Base-by-base conservation (phyloP, 495 filamentous ascomycete genomes). In the Penicillium psychrofluorescens region DNA sequence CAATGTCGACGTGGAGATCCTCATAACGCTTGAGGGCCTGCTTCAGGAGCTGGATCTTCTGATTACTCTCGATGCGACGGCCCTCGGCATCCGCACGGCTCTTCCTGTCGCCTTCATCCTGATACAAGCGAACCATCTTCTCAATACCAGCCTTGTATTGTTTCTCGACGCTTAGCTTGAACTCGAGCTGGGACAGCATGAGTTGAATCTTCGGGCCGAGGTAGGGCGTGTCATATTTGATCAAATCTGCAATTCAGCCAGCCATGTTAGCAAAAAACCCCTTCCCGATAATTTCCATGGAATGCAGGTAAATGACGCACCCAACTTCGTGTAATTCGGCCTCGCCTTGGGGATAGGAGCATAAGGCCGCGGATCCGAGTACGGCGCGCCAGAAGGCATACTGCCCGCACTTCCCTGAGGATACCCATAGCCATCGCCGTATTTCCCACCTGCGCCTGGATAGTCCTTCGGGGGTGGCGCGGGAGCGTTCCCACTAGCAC, bases 121-220 rank as follows among this genome's bases (percentile, higher is more conserved):
- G 84, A 59, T 99, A 99, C 35, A 97, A 75, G 62, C 90, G 88
- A 35, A 95, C 86, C 94, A 99, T 99, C 74, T 99, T 99, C 66
- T 99, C 94, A 51, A 99, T 91, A 46, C 92, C 92, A 49, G 94
- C 94, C 54, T 97, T 92, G 68, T 99, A 99, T 66, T 99, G 92
- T 58, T 96, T 95, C 68, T 99, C 92, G 32, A 99, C 94, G 55
- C 91, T 97, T 37, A 97, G 72, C 68, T 99, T 99, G 68, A 99
- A 99, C 67, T 96, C 90, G 46, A 99, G 80, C 63, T 99, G 92
- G 12, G 92, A 95, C 57, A 99, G 72, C 92, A 99, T 99, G 50
- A 96, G 83, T 70, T 97, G 94, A 58, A 99, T 99, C 45, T 94
- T 88, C 30, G 94, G 94, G 27, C 92, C 92, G 41, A 99, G 83